Percentiles rank a stretch among this genome's conserved stretches.
Conservation (phyloP, 139 green algal species). For the Auxenochlorella protothecoides region DNA sequence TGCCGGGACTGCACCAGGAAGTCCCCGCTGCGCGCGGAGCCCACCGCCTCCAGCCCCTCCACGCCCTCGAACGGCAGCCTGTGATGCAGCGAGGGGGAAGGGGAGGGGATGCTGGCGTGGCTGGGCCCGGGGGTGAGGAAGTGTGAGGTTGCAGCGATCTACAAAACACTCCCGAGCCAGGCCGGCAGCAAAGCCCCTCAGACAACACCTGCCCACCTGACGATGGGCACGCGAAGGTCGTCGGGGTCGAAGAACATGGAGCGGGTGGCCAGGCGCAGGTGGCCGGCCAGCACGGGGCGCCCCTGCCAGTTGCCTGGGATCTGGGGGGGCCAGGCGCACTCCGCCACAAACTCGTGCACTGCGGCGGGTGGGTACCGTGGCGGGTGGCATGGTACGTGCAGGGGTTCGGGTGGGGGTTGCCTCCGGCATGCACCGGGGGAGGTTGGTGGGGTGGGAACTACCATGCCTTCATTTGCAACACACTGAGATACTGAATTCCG, state of each 20-base stretch:
- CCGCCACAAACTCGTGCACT: conserved; percentile 51
- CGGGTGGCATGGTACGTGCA: no score
- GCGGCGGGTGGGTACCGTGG: no score
- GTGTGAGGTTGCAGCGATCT: not conserved
- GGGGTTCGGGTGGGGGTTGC: no score
- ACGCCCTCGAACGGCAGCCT: conserved; percentile 32
- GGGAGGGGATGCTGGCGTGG: not conserved
- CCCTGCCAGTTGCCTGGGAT: conserved; percentile 52
- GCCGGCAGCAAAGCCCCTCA: not conserved
- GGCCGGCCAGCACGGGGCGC: conserved; percentile 38
- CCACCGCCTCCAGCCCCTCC: conserved; percentile 21
- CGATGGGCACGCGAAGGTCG: conserved; percentile 66
- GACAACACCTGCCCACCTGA: conserved; percentile 30
- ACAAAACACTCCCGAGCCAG: no score
- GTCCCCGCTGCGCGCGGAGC: not conserved
- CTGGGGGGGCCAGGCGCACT: conserved; percentile 17
- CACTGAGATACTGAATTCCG: no score
- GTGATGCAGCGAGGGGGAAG: not conserved
- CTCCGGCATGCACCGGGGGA: no score
- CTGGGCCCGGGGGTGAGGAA: not conserved
- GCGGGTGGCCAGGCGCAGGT: conserved; percentile 67
- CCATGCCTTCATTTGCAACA: no score
- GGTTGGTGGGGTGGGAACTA: no score
- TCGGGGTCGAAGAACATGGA: conserved; percentile 82
- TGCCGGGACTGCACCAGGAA: conserved; percentile 18